Evolutionary conservation across 2,329 filamentous ascomycete genomes (phyloP), one percentile per base, ranked within the genome.

Genomic region (Microdochium nivale): DNA sequence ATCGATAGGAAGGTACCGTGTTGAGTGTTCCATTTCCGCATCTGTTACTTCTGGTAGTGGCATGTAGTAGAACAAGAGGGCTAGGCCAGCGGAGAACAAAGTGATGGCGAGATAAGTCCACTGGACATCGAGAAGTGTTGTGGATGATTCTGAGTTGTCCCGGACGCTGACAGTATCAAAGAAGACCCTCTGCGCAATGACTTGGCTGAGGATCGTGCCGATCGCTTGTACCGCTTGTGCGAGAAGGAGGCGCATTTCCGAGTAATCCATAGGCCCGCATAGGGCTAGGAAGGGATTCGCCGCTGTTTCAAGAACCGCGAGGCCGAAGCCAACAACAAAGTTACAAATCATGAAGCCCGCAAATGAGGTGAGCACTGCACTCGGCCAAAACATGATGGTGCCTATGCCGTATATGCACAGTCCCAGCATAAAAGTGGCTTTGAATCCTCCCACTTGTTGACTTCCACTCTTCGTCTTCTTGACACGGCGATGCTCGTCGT

Each of bases 351-450:
- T 83, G 67, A 92, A 94, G 2, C 89, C 89, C 16, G 83, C 79
- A 58, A 88, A 94, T 2, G 86, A 88, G 46, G 78, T 77, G 53
- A 89, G 78, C 10, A 91, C 80, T 8, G 85, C 86, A 1, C 84
- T 86, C 0, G 88, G 88, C 88, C 88, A 94, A 70, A 92, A 91
- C 70, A 90, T 89, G 56, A 92, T 81, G n/a, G 87, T 88, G 1
- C 86, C 86, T 4, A 81, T 74, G 1, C 85, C 86, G 63, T 91
- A 92, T 50, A 92, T 84, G 56, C 77, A 78, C 3, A 92, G 73
- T 1, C 88, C 88, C 25, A 84, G 75, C 54, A 94, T 91, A 59
- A 94, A 91, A 0, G 87, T 89, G 43, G 82, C 82, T 58, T 89
- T 87, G 70, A 90, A 94, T 2, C 89, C 89, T 49, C 79, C 78